These are phyloP conservation scores for Yamadazyma diddensiae DNA, from an alignment of 1,139 yeast genomes.

Conservation along the genomic window DNA sequence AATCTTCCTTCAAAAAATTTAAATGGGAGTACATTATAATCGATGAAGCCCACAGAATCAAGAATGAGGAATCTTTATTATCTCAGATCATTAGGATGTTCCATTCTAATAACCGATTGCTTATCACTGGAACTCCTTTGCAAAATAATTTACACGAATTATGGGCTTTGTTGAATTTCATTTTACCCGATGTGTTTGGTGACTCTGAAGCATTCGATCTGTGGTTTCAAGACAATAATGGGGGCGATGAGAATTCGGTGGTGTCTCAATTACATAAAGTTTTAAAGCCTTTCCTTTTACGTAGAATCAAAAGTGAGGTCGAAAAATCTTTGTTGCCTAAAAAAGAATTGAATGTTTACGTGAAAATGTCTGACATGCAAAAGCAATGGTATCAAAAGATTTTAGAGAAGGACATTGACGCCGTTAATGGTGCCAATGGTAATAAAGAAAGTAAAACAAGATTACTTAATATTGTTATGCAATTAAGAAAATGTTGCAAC, in stretches of 20 bases:
- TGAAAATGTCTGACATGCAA: slow-evolving; percentile 77
- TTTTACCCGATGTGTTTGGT: slow-evolving; percentile 74
- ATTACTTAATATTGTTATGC: slow-evolving; percentile 77
- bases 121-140: slow-evolving; percentile 79
- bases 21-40: slow-evolving; percentile 74
- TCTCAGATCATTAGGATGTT: slow-evolving; percentile 75
- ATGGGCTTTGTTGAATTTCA: slow-evolving; percentile 76
- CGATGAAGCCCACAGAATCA: slow-evolving; percentile 81
- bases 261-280: slow-evolving; percentile 90
- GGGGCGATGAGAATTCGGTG: slow-evolving; percentile 47
- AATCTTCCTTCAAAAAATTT: slow-evolving; percentile 58
- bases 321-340: slow-evolving; percentile 76
- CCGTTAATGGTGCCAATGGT: slow-evolving; percentile 77
- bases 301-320: slow-evolving; percentile 77
- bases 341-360: slow-evolving; percentile 67
- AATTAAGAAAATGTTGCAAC: slow-evolving; percentile 77
- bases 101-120: slow-evolving; percentile 64
- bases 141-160: slow-evolving; percentile 77
- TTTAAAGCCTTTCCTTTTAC: slow-evolving; percentile 67
- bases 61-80: slow-evolving; percentile 70
- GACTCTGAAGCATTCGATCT: slow-evolving; percentile 72
- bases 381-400: slow-evolving; percentile 71
- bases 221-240: slow-evolving; percentile 52
- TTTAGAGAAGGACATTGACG: slow-evolving; percentile 77
- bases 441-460: slow-evolving; percentile 75